These are phyloP conservation scores for Leptographium flavum DNA, from an alignment of 2,329 filamentous ascomycete species.

Conservation along the genomic window DNA sequence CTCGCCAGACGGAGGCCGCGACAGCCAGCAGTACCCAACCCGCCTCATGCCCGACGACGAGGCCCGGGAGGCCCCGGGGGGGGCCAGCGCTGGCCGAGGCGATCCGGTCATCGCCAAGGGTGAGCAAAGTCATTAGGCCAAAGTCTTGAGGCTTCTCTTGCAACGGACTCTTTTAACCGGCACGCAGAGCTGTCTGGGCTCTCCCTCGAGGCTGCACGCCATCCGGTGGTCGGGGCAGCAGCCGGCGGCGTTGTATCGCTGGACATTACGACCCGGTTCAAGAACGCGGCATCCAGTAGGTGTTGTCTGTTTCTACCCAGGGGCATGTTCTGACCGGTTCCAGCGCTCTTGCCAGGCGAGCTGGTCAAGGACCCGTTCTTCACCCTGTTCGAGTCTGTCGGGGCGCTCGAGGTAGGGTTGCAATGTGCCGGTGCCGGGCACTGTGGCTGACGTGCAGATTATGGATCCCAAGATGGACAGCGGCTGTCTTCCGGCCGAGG, in stretches of 20 bases:
- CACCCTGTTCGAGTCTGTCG: slow-evolving; percentile 86
- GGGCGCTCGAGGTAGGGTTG: slow-evolving; percentile 60
- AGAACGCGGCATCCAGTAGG: slow-evolving; percentile 37
- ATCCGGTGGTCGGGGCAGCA: slow-evolving; percentile 21
- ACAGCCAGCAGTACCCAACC: no score
- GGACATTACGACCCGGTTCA: slow-evolving; percentile 45
- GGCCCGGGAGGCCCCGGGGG: slow-evolving; percentile 1
- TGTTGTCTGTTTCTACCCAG: neutral
- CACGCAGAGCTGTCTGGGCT: slow-evolving; percentile 25
- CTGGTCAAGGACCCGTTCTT: slow-evolving; percentile 91
- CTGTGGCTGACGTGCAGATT: no score
- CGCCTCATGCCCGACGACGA: slow-evolving; percentile 4
- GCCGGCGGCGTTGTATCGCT: slow-evolving; percentile 37
- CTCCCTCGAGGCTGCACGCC: slow-evolving; percentile 18
- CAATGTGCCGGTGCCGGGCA: no score
- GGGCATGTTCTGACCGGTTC: neutral
- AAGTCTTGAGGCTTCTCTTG: neutral
- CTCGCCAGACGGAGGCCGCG: no score
- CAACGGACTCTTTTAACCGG: slow-evolving; percentile 6
- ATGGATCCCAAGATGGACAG: slow-evolving; percentile 99
- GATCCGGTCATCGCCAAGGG: neutral
- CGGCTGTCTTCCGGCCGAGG: slow-evolving; percentile 63
- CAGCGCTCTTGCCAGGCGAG: slow-evolving; percentile 65
- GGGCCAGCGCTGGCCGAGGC: neutral
- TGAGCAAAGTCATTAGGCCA: neutral